These are phyloP conservation scores for Pestalotiopsis sp. DNA, from an alignment of 2,329 filamentous ascomycete genomes.

Conservation along the genomic window DNA sequence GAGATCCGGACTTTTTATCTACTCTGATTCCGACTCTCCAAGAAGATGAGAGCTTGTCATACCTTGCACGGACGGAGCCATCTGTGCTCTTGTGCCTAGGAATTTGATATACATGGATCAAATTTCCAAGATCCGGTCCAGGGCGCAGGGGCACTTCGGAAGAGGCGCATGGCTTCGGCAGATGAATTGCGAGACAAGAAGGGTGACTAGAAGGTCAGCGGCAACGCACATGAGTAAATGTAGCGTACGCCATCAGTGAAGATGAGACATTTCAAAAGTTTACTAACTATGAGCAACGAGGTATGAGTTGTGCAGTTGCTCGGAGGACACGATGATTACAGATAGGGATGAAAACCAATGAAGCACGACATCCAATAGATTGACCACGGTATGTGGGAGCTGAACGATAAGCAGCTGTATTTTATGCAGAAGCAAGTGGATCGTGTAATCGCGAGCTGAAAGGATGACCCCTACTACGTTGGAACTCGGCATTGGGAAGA, in stretches of 20 bases:
- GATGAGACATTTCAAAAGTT: neutral
- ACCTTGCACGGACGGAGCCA: neutral
- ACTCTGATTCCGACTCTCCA: neutral
- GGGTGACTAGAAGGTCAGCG: neutral
- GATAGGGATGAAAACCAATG: neutral
- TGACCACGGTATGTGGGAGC: neutral
- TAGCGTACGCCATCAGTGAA: neutral
- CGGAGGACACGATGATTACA: neutral
- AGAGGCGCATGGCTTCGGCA: neutral
- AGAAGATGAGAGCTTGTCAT: neutral
- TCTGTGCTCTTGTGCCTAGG: neutral
- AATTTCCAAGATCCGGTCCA: neutral
- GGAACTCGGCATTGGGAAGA: neutral
- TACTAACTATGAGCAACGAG: neutral
- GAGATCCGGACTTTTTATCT: no score
- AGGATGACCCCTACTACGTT: neutral
- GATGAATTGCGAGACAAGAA: neutral
- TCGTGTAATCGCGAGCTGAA: neutral
- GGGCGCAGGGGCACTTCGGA: neutral
- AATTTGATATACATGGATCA: neutral
- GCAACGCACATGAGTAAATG: neutral
- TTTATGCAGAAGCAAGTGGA: neutral
- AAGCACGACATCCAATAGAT: neutral
- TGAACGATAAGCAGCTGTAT: neutral
- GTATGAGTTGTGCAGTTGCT: neutral